Percentiles rank a stretch among this genome's conserved stretches.
These are phyloP conservation scores for Triticum dicoccoides DNA, from an alignment of 176 grass and related monocot species.

Conservation along the genomic window DNA sequence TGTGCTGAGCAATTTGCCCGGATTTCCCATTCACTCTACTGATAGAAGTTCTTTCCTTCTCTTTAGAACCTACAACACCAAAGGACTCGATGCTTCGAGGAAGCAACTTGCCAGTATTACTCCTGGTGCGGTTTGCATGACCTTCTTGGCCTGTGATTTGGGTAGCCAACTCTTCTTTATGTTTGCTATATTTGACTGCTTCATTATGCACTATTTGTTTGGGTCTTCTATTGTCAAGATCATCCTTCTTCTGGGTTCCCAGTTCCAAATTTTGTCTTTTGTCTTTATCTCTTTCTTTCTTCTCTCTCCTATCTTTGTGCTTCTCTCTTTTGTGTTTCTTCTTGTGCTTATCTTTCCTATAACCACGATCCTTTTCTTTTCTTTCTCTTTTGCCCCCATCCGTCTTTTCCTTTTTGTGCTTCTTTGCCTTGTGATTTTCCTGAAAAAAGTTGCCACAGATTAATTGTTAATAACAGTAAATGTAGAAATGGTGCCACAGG, in stretches of 20 bases:
- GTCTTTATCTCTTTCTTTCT: conserved; percentile 18
- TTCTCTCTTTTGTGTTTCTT: conserved; percentile 44
- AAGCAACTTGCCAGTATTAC: conserved; percentile 18
- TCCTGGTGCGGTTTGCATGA: conserved; percentile 21
- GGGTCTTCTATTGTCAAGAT: conserved; percentile 5
- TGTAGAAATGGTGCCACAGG: not conserved
- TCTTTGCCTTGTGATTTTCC: conserved; percentile 52
- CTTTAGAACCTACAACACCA: conserved; percentile 18
- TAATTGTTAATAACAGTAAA: not conserved
- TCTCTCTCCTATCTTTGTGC: conserved; percentile 27
- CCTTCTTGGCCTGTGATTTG: conserved; percentile 17
- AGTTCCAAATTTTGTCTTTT: conserved; percentile 1
- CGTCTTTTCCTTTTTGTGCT: conserved; percentile 34
- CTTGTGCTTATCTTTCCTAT: conserved; percentile 34
- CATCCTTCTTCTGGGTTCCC: not conserved
- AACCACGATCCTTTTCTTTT: conserved; percentile 32
- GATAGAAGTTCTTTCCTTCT: conserved; percentile 30
- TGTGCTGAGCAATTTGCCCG: not conserved
- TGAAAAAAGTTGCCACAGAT: conserved; percentile 22
- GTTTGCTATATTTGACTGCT: conserved; percentile 41
- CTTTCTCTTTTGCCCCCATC: conserved; percentile 22
- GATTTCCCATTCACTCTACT: conserved; percentile 21
- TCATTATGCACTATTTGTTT: conserved; percentile 20
- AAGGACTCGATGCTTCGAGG: conserved; percentile 10
- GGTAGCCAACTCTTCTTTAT: conserved; percentile 26